Evolutionary conservation across 176 grass and related monocot species (phyloP).

Genomic region (Echinochloa phyllopogon): DNA sequence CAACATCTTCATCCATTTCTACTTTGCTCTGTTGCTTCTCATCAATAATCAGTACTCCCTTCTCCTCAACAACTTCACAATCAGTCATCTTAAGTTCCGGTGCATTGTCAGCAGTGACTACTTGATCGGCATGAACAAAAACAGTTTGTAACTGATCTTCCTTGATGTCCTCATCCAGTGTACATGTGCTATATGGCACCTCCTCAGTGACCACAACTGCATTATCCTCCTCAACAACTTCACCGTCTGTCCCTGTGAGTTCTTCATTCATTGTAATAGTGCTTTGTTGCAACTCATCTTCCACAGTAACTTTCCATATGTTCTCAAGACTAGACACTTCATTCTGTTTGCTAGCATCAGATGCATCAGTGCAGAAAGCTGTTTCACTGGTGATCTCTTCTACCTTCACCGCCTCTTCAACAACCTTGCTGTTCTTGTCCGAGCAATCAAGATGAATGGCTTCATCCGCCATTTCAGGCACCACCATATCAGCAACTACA

Average conservation of each 20-base stretch:
- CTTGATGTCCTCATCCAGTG: neutral
- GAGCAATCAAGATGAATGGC: neutral
- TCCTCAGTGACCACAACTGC: neutral
- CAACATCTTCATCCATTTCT: neutral
- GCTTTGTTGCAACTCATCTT: too few species aligned
- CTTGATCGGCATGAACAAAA: conserved; percentile 19
- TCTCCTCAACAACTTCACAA: neutral
- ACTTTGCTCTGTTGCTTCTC: neutral
- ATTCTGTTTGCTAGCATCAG: neutral
- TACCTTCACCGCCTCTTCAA: neutral
- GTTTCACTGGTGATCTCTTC: neutral
- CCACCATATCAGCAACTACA: neutral
- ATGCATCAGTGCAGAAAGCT: neutral
- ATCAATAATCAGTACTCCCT: neutral
- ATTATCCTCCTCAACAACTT: neutral
- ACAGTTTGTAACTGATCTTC: neutral
- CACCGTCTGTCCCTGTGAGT: neutral
- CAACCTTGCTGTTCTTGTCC: too few species aligned
- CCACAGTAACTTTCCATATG: too few species aligned
- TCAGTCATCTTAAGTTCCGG: neutral
- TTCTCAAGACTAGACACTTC: neutral
- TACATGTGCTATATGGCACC: neutral
- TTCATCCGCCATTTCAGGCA: neutral
- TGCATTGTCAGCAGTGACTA: neutral
- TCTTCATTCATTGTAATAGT: too few species aligned